Percentiles rank a stretch among this genome's conserved stretches.
phyloP scores from a whole-genome alignment of 1,284 basidiomycete species.

The Trichosporon sp. region DNA sequence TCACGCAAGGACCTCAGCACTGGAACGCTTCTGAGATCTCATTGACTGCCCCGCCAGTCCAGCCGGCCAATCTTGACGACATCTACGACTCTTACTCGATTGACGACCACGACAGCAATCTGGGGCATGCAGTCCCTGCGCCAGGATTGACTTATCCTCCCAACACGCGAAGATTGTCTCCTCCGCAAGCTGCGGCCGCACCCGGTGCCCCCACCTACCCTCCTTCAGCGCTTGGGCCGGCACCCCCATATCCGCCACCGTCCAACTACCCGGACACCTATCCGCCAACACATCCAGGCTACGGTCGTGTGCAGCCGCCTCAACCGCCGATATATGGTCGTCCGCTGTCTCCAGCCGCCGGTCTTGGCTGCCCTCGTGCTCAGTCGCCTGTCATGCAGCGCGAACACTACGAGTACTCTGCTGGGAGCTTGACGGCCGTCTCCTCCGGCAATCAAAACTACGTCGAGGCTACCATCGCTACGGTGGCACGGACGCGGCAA shows the following conservation, averaged over 20 bases:
- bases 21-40: slow-evolving; percentile 1
- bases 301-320: background rate
- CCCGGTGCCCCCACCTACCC: background rate
- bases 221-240: background rate
- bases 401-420: background rate
- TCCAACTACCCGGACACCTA: background rate
- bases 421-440: background rate
- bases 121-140: background rate
- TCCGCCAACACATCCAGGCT: background rate
- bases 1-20: background rate
- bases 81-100: background rate
- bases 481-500: background rate
- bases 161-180: background rate
- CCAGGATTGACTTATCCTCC: background rate
- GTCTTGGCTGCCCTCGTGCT: background rate
- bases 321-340: background rate
- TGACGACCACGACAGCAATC: background rate
- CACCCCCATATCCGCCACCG: background rate
- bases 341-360: background rate
- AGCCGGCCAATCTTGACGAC: background rate
- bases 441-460: background rate
- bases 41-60: background rate
- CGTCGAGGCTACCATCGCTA: background rate
- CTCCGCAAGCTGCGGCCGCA: background rate
- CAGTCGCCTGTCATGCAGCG: background rate